Evolutionary conservation across 2,329 filamentous ascomycete species (phyloP).

Genomic region (Diaporthe destruens): DNA sequence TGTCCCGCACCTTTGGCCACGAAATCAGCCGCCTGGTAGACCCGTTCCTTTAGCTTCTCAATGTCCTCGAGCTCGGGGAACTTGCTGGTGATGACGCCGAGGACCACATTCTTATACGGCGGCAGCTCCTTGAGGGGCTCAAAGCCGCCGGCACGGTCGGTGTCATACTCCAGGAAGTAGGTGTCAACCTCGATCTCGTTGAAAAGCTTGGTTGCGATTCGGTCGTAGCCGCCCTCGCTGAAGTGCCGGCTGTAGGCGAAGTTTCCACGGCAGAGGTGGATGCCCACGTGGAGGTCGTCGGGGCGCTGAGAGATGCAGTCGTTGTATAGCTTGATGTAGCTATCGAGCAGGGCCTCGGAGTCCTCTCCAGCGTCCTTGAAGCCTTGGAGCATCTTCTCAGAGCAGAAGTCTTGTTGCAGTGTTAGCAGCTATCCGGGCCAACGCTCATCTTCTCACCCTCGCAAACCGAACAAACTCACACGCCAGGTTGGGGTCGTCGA

Average conservation of each 20-base stretch:
- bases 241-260: slow-evolving; percentile 74
- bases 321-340: slow-evolving; percentile 81
- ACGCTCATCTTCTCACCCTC: no score
- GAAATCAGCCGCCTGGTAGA: slow-evolving; percentile 71
- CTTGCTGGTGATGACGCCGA: slow-evolving; percentile 73
- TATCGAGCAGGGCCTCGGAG: slow-evolving; percentile 74
- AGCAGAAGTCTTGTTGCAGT: slow-evolving; percentile 70
- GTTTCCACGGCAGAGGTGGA: slow-evolving; percentile 75
- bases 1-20: slow-evolving; percentile 74
- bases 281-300: slow-evolving; percentile 75
- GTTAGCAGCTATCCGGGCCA: not conserved
- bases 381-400: slow-evolving; percentile 73
- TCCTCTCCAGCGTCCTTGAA: slow-evolving; percentile 69
- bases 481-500: slow-evolving; percentile 73
- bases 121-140: slow-evolving; percentile 72
- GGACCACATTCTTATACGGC: slow-evolving; percentile 70
- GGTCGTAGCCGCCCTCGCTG: slow-evolving; percentile 73
- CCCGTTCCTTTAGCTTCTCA: slow-evolving; percentile 65
- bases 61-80: slow-evolving; percentile 69
- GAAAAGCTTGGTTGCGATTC: slow-evolving; percentile 72
- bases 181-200: slow-evolving; percentile 62
- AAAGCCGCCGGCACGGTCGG: slow-evolving; percentile 69
- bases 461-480: slow-evolving; percentile 44
- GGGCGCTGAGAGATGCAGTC: slow-evolving; percentile 73
- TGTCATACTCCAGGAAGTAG: slow-evolving; percentile 68